Conservation (phyloP, 2,329 filamentous ascomycete genomes). For the Cordyceps farinosa region DNA sequence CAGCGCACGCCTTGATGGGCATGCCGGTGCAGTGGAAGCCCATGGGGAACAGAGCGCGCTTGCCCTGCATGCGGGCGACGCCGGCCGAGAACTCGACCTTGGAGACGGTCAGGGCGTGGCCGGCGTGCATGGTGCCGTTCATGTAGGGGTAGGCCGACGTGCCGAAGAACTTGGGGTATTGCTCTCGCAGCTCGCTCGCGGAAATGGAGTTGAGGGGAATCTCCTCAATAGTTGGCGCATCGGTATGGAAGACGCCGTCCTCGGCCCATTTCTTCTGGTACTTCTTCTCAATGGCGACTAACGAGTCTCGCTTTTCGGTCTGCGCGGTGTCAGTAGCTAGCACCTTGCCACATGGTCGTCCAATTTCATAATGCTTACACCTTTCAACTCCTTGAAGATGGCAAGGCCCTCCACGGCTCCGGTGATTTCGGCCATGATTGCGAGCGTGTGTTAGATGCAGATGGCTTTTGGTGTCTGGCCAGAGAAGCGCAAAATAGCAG, state of each 20-base stretch:
- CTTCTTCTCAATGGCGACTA: conserved; percentile 83
- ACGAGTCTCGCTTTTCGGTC: conserved; percentile 82
- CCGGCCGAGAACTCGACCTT: conserved; percentile 93
- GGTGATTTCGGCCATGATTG: conserved; percentile 44
- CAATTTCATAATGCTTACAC: conserved; percentile 37
- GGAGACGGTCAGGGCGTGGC: conserved; percentile 85
- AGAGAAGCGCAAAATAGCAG: background rate
- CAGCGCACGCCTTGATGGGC: conserved; percentile 95
- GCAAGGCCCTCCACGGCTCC: conserved; percentile 50
- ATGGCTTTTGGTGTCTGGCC: background rate
- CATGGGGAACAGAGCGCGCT: conserved; percentile 80
- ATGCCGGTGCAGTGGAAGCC: conserved; percentile 94
- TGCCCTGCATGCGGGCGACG: conserved; percentile 86
- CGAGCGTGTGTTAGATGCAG: conserved; percentile 1
- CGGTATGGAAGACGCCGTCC: conserved; percentile 68
- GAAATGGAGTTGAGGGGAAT: conserved; percentile 71
- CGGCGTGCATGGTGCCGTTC: conserved; percentile 86
- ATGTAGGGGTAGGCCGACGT: conserved; percentile 59
- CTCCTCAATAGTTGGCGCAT: conserved; percentile 77
- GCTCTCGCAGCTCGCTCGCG: conserved; percentile 69
- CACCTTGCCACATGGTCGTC: no score
- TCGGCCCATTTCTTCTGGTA: conserved; percentile 69
- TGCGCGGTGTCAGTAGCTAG: conserved; percentile 33
- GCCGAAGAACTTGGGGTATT: conserved; percentile 88
- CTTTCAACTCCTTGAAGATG: conserved; percentile 59